phyloP scores from a whole-genome alignment of 192 early-diverging fungal species.

The Dissophora globulifera region DNA sequence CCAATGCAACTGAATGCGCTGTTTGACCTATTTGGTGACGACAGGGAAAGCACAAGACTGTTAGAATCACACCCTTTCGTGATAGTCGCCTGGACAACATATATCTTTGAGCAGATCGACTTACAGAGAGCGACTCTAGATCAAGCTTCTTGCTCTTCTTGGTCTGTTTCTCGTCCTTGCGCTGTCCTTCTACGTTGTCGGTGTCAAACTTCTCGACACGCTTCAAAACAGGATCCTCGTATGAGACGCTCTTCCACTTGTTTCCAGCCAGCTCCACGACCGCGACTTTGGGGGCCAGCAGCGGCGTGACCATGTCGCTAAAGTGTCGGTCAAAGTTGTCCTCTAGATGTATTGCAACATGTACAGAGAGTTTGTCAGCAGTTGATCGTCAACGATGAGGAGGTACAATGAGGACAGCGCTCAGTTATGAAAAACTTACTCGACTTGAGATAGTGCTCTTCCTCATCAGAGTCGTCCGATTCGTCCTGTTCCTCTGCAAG shows the following conservation, averaged over 20 bases:
- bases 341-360: constrained; percentile 31
- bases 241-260: constrained; percentile 50
- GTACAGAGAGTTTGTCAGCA: background rate
- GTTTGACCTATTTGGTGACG: constrained; percentile 27
- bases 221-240: constrained; percentile 46
- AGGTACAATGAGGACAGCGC: background rate
- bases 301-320: constrained; percentile 36
- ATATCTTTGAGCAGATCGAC: background rate
- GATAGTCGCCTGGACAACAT: too few species aligned
- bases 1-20: constrained; percentile 48
- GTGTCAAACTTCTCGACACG: constrained; percentile 40
- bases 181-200: constrained; percentile 51
- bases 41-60: background rate
- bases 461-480: constrained; percentile 50
- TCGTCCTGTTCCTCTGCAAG: constrained; percentile 45
- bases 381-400: background rate
- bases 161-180: constrained; percentile 12
- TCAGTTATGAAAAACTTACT: constrained; percentile 16
- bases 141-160: constrained; percentile 32
- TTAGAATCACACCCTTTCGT: too few species aligned
- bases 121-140: constrained; percentile 34
- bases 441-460: constrained; percentile 48
- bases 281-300: constrained; percentile 44
- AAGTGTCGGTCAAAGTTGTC: constrained; percentile 50
- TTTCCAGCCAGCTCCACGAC: constrained; percentile 38